These are phyloP conservation scores for Trichophyton schoenleinii DNA, from an alignment of 2,329 filamentous ascomycete species.

Conservation along the genomic window DNA sequence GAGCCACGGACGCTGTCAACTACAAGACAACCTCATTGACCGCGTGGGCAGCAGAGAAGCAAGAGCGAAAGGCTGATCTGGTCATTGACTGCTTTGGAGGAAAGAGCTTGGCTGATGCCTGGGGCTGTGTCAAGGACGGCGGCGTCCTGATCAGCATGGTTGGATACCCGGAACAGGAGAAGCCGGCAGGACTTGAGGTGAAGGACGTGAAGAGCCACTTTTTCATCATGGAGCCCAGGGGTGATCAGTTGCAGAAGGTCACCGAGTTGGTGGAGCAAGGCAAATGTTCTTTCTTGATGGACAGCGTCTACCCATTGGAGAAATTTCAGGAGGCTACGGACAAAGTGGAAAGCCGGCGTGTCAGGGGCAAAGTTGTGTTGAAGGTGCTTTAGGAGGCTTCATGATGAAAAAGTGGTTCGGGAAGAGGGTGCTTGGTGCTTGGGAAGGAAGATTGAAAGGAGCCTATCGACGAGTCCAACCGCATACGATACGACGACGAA, in stretches of 20 bases:
- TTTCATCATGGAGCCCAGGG: constrained; percentile 31
- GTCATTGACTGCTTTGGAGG: constrained; percentile 36
- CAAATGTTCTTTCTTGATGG: constrained; percentile 26
- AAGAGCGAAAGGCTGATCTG: constrained; percentile 28
- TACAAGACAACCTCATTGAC: constrained; percentile 20
- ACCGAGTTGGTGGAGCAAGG: constrained; percentile 29
- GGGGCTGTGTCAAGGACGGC: constrained; percentile 29
- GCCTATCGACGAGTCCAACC: background rate
- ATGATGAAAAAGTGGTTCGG: background rate
- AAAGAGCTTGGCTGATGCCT: constrained; percentile 30
- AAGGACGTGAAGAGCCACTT: constrained; percentile 26
- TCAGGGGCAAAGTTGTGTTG: constrained; percentile 34
- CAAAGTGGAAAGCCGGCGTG: constrained; percentile 28
- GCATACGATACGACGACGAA: background rate
- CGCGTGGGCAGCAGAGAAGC: constrained; percentile 22
- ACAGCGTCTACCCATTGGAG: constrained; percentile 33
- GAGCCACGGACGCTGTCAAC: constrained; percentile 32
- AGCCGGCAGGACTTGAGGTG: constrained; percentile 17
- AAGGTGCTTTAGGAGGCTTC: background rate
- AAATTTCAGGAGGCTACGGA: constrained; percentile 31
- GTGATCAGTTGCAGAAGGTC: constrained; percentile 27
- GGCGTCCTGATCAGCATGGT: constrained; percentile 31
- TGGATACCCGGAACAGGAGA: constrained; percentile 23
- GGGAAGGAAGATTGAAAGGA: background rate
- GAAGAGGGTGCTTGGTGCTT: background rate